A percentile compares a stretch with the other conserved stretches of the same genome.
These are phyloP conservation scores for Copromyces sp. DNA, from an alignment of 495 filamentous ascomycete species.

Conservation along the genomic window DNA sequence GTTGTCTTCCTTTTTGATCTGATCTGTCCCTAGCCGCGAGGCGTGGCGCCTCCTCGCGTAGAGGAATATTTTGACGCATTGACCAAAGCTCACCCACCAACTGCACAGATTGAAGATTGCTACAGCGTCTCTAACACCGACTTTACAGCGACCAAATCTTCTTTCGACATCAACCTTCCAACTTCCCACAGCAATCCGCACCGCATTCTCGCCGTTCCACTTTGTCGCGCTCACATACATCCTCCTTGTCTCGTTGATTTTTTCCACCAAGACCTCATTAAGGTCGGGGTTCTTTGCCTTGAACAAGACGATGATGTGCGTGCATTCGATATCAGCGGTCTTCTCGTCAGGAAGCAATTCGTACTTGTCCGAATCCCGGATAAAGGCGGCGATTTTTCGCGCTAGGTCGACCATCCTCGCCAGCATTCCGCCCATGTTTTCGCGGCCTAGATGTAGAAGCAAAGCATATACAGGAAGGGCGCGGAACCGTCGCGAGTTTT, in stretches of 20 bases:
- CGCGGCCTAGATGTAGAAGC: slow-evolving; percentile 60
- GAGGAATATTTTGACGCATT: neutral
- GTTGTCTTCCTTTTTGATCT: no score
- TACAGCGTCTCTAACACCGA: slow-evolving; percentile 28
- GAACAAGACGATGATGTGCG: slow-evolving; percentile 75
- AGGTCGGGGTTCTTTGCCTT: slow-evolving; percentile 57
- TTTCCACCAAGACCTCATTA: slow-evolving; percentile 53
- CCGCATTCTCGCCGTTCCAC: slow-evolving; percentile 64
- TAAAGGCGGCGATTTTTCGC: slow-evolving; percentile 50
- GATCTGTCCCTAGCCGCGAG: no score
- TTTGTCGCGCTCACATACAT: slow-evolving; percentile 78
- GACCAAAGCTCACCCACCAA: neutral
- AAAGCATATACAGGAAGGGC: slow-evolving; percentile 82
- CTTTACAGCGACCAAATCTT: slow-evolving; percentile 43
- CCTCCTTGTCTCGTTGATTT: slow-evolving; percentile 62
- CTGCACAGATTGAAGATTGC: neutral
- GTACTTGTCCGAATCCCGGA: slow-evolving; percentile 48
- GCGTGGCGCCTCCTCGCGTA: neutral
- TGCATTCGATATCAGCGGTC: slow-evolving; percentile 20
- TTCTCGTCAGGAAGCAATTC: slow-evolving; percentile 50
- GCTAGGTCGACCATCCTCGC: slow-evolving; percentile 61
- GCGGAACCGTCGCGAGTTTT: slow-evolving; percentile 86
- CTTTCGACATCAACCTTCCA: slow-evolving; percentile 58
- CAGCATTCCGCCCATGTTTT: slow-evolving; percentile 63
- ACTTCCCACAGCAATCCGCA: slow-evolving; percentile 71